Evolutionary conservation across 306 rosid genomes (phyloP), one percentile per base, ranked within the genome.

Genomic region (Cucumis sativus): DNA sequence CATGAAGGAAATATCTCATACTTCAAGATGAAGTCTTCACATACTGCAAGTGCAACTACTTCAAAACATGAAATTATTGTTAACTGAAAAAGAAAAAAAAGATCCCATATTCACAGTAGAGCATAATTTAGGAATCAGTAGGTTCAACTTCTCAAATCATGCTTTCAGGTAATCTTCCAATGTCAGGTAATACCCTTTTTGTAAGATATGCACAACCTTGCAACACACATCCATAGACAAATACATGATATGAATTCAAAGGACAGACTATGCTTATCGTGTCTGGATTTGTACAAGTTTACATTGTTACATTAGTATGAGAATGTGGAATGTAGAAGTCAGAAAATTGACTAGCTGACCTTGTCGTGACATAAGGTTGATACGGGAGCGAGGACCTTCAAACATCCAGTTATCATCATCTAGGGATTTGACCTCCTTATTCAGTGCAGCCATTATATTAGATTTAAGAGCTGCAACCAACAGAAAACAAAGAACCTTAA

Each of bases 371-470:
- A 83, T 74, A 67, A 86, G 90, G 84, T 89, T 91, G 76, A 92
- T 90, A 62, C 93, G 91, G 28, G 97, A 92, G 17, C 96, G 91
- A 62, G 97, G 96, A 59, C 96, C 97, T 89, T 95, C 98, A 88
- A 89, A 92, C 86, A 89, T 95, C 97, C 97, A 92, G 81, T 35
- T 90, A 87, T 92, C 98, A 80, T 90, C 97, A 85, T 90, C 91
- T 79, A 95, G 81, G 56, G 92, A 92, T 75, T 90, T 92, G 79
- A 90, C 97, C 84, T 89, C 97, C 88, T 89, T 88, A 80, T 88
- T 89, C 68, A 95, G 97, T 30, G 95, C 86, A 59, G 90, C 97
- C 96, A 88, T 88, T 45, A 92, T 82, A 86, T 92, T 91, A 0
- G 88, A 79, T 78, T 90, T 95, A 20, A 95, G 76, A 77, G 83